phyloP scores from a whole-genome alignment of 495 filamentous ascomycete species.

The Massariosphaeria phaeospora region DNA sequence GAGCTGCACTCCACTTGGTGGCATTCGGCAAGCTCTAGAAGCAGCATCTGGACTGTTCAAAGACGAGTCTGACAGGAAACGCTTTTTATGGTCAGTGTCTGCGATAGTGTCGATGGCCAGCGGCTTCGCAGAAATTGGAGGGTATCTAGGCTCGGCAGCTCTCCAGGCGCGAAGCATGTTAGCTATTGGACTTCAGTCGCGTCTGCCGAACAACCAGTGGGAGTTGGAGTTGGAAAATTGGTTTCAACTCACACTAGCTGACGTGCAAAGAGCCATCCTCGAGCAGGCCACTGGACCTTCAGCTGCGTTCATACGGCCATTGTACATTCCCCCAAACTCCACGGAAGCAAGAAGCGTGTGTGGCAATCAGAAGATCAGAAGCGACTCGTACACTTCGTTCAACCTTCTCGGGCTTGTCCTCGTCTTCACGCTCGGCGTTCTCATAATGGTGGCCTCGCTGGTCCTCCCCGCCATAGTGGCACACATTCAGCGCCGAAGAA shows the following conservation, averaged over 20 bases:
- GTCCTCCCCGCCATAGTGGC: conserved; percentile 1
- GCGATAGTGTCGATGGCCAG: too few relatives aligned
- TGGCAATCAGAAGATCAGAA: conserved; percentile 23
- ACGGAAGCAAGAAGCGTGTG: conserved; percentile 8
- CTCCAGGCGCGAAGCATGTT: conserved; percentile 4
- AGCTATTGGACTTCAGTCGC: conserved; percentile 3
- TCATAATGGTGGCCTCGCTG: conserved; percentile 16
- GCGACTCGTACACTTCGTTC: conserved; percentile 11
- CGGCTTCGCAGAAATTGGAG: too few relatives aligned
- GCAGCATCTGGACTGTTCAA: too few relatives aligned
- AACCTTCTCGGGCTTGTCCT: conserved; percentile 18
- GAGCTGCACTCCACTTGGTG: conserved; percentile 13
- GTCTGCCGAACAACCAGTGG: conserved; percentile 23
- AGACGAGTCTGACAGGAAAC: too few relatives aligned
- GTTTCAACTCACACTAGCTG: conserved; percentile 7
- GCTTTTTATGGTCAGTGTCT: too few relatives aligned
- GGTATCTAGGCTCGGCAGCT: conserved; percentile 1
- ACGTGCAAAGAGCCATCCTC: conserved; percentile 5
- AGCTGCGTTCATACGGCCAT: background rate
- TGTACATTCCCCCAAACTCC: conserved; percentile 1
- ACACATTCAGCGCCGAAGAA: conserved; percentile 3
- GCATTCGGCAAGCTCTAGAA: background rate
- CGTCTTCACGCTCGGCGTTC: conserved; percentile 10
- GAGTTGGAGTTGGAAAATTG: conserved; percentile 15
- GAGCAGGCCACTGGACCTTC: background rate